Conservation (phyloP, 306 rosid species). For the Quercus cerris region DNA sequence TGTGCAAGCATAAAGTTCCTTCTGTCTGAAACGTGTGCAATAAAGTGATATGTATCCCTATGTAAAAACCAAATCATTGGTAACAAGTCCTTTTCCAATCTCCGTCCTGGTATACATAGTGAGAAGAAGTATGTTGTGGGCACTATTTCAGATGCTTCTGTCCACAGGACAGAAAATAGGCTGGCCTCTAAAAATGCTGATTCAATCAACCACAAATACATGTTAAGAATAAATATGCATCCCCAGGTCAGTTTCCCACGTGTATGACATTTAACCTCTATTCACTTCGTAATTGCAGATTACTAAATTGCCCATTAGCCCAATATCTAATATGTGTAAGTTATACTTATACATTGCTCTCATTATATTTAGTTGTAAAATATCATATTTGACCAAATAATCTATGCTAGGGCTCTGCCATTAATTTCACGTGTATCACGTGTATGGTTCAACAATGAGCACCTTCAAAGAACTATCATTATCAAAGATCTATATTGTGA, state of each 20-base stretch:
- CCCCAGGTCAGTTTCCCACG: too few relatives aligned
- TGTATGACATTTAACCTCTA: too few relatives aligned
- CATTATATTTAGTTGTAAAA: background rate
- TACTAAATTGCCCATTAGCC: background rate
- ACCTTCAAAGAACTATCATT: background rate
- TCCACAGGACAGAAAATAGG: background rate
- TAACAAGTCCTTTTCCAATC: background rate
- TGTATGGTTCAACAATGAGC: background rate
- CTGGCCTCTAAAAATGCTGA: too few relatives aligned
- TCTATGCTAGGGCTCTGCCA: background rate
- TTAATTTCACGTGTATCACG: background rate
- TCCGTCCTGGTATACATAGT: background rate
- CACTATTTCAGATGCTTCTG: background rate
- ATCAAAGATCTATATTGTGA: background rate
- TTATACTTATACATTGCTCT: background rate
- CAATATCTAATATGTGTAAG: background rate
- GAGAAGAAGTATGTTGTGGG: background rate
- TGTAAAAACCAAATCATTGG: background rate
- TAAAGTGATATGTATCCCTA: background rate
- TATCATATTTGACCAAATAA: background rate
- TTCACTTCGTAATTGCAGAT: background rate
- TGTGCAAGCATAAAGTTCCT: background rate
- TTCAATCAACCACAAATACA: too few relatives aligned
- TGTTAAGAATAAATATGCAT: too few relatives aligned
- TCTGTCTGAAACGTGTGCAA: background rate